Evolutionary conservation across 257 asterid genomes (phyloP).

Genomic region (Penstemon newberryi): DNA sequence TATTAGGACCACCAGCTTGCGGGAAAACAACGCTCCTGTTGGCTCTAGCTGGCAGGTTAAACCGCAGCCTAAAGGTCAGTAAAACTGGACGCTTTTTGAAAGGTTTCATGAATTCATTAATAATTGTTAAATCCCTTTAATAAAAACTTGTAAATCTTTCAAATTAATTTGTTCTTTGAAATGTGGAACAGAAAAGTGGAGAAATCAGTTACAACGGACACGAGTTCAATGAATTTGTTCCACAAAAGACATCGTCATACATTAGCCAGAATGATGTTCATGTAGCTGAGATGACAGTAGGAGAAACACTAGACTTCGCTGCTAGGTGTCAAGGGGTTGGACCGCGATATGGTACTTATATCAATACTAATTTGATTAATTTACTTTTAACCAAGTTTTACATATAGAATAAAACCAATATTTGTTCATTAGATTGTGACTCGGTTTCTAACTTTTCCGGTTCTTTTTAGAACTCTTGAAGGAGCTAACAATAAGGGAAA

Average conservation of each 20-base stretch:
- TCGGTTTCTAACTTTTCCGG: background rate
- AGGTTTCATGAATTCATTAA: too few relatives aligned
- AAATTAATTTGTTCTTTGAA: background rate
- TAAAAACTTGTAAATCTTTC: background rate
- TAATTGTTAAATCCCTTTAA: background rate
- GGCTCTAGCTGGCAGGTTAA: constrained; percentile 63
- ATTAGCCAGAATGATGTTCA: constrained; percentile 75
- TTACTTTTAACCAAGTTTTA: background rate
- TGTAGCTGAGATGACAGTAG: constrained; percentile 69
- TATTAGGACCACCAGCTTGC: constrained; percentile 68
- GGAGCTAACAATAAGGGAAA: constrained; percentile 63
- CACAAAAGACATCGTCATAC: constrained; percentile 63
- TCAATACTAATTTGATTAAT: background rate
- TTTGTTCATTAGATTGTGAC: background rate
- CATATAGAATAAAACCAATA: background rate
- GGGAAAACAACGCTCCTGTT: constrained; percentile 67
- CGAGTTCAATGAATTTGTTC: constrained; percentile 50
- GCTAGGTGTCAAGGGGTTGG: constrained; percentile 76
- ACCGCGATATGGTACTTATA: constrained; percentile 49
- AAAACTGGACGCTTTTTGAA: background rate
- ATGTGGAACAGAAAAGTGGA: constrained; percentile 46
- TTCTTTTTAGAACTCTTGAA: constrained; percentile 43
- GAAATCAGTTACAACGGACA: constrained; percentile 68
- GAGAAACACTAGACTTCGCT: constrained; percentile 64
- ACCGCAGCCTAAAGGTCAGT: constrained; percentile 48